Evolutionary conservation across 2,329 filamentous ascomycete genomes (phyloP).

Genomic region (Calonectria multiphialidica): DNA sequence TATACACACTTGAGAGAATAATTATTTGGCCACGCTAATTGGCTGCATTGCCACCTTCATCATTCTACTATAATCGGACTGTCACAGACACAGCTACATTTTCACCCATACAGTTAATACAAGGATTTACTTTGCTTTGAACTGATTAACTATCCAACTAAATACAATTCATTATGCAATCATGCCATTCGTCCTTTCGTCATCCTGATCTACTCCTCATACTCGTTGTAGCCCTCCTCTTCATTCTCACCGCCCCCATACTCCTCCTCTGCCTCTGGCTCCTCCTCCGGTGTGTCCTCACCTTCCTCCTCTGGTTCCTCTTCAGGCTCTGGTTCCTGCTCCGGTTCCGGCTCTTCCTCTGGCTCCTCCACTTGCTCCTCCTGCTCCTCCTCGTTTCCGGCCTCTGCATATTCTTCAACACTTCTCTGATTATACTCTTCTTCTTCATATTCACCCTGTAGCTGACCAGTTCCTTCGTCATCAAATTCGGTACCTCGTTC

Average conservation of each 20-base stretch:
- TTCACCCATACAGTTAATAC: not conserved
- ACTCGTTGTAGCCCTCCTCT: not conserved
- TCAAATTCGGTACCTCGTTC: not conserved
- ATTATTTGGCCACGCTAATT: no score
- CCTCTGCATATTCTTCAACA: not conserved
- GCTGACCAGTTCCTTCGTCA: not conserved
- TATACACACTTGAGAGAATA: no score
- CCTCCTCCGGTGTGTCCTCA: not conserved
- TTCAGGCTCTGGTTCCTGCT: constrained; percentile 46
- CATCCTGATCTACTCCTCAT: not conserved
- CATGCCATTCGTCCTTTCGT: not conserved
- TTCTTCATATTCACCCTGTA: not conserved
- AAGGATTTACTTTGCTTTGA: not conserved
- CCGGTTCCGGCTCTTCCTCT: not conserved
- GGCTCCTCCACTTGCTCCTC: constrained; percentile 3
- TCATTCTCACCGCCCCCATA: not conserved
- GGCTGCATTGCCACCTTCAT: no score
- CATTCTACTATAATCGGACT: no score
- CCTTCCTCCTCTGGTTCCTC: not conserved
- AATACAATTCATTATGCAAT: not conserved
- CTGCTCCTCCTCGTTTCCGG: not conserved
- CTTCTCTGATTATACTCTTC: not conserved
- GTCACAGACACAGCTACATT: not conserved
- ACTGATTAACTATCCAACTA: not conserved
- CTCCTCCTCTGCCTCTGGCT: not conserved